These are phyloP conservation scores for Citrus sp. DNA, from an alignment of 345 rosid genomes.

Conservation along the genomic window DNA sequence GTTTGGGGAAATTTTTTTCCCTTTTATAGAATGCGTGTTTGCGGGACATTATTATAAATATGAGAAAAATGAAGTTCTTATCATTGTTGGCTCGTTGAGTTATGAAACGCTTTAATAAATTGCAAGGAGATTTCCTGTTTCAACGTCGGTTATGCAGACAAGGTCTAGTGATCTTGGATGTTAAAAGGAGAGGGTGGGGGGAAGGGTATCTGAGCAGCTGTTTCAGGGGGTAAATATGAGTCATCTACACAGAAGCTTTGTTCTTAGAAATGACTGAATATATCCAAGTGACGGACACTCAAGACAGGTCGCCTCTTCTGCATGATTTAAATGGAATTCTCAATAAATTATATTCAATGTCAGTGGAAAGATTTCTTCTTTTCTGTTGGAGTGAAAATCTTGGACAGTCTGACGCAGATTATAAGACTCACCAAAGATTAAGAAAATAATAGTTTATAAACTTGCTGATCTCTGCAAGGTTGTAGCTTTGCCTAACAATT, in stretches of 20 bases:
- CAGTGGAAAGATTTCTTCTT: not conserved
- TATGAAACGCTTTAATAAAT: not conserved
- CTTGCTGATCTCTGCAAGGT: not conserved
- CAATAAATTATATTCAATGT: not conserved
- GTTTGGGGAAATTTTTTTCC: not conserved
- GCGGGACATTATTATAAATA: not conserved
- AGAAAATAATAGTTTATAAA: not conserved
- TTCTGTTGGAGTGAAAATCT: not conserved
- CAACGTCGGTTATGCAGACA: not conserved
- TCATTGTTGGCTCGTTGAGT: not conserved
- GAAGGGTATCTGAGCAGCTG: not conserved
- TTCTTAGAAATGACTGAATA: not conserved
- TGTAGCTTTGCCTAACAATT: no score
- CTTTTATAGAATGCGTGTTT: not conserved
- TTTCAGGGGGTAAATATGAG: not conserved
- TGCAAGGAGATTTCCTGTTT: not conserved
- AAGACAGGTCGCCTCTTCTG: not conserved
- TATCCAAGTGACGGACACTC: not conserved
- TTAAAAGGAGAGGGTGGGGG: not conserved
- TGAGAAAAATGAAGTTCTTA: not conserved
- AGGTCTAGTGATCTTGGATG: not conserved
- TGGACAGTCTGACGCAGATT: no score
- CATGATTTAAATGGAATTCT: not conserved
- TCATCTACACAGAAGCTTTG: not conserved
- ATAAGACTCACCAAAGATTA: not conserved